Base-by-base conservation (phyloP, 495 filamentous ascomycete genomes). In the Tuber umbilicatum region DNA sequence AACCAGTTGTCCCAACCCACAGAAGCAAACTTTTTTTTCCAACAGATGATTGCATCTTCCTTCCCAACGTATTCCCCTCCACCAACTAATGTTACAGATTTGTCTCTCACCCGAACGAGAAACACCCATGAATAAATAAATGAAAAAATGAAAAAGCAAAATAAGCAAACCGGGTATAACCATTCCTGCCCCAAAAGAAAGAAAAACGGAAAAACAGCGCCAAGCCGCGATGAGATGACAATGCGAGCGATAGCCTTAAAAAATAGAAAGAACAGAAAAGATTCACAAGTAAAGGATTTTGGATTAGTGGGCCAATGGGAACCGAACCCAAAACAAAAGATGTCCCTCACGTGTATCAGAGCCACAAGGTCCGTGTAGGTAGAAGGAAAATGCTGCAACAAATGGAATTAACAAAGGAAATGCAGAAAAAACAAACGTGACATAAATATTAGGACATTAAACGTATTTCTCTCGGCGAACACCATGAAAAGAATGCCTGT, bases 401-500 rank as follows among this genome's bases (percentile, higher is more conserved):
- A 64, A 64, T 64, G 55, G 55, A 19, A 27, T 60, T 27, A 64
- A 64, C 27, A 64, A 64, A 64, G 10, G 55, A 35, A 64, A 64
- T 64, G 55, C 27, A 7, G 27, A 64, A 64, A 35, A 43, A 76
- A 27, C 45, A 79, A 79, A 74, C 77, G 60, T 79, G 38, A 78
- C 77, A 41, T 78, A 17, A 42, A 72, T 50, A n/a, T 74, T 69
- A 73, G 55, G 42, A 35, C 76, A 79, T 79, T 78, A 79, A 74
- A 78, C 75, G 47, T 78, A 79, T 70, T 67, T 50, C 76, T 77
- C 76, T 55, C 67, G 73, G 71, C 76, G 77, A 79, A 79, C 77
- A 69, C 75, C 75, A 73, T 79, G 75, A 41, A 79, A 78, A 39
- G 77, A 79, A 78, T 79, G 77, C 72, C 77, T 69, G 55, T 76